Base-by-base conservation (phyloP, 106 monocot species). In the Iris macrosiphon region DNA sequence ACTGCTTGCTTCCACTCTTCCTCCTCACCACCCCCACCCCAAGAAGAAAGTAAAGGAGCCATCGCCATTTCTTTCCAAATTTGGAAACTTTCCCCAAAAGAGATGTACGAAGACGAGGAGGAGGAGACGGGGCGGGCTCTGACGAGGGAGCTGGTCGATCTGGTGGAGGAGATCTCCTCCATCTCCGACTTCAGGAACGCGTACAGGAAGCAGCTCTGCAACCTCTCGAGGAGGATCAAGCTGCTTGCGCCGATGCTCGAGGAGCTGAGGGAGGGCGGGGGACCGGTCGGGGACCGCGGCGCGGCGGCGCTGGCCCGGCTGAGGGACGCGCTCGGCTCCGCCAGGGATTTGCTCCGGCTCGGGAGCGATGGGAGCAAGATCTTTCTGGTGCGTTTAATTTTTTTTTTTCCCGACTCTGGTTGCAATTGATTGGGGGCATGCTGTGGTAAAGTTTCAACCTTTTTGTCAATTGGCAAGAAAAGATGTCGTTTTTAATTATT, bases 361-460 rank as follows among this genome's bases (percentile, higher is more conserved):
- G 82, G 92, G 14, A 79, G 67, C 69, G 57, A 70, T 5, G 81
- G 82, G 23, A 92, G 92, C 72, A 92, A 92, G 76, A 86, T 92
- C 61, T 81, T 48, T 41, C 61, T 82, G 86, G 86, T 92, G 67
- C 3, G 61, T 37, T 24, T 13, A 24, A n/a, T n/a, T n/a, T n/a
- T n/a, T n/a, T n/a, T n/a, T n/a, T n/a, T n/a, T n/a, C n/a, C n/a
- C n/a, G n/a, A n/a, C n/a, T n/a, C n/a, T n/a, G n/a, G n/a, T n/a
- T n/a, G n/a, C n/a, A n/a, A n/a, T n/a, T n/a, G n/a, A n/a, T n/a
- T n/a, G n/a, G n/a, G n/a, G n/a, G n/a, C n/a, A n/a, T n/a, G n/a
- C n/a, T n/a, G n/a, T n/a, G n/a, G n/a, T n/a, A n/a, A n/a, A n/a
- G n/a, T n/a, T n/a, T n/a, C n/a, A n/a, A n/a, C n/a, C n/a, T n/a